Base-by-base conservation (phyloP, 2,329 filamentous ascomycete species). In the Monosporascus sp. region DNA sequence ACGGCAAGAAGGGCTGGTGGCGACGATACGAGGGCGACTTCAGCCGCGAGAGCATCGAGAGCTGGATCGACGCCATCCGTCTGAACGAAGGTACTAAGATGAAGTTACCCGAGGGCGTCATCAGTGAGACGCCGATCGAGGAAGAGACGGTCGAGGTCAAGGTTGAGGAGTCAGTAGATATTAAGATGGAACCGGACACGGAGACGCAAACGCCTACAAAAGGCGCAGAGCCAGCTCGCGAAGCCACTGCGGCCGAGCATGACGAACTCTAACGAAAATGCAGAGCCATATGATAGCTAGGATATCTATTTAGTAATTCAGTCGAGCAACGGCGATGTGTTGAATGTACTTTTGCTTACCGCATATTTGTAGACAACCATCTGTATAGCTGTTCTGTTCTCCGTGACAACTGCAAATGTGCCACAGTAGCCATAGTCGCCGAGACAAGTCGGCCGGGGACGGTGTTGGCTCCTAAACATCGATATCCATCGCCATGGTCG, bases 41-140 rank as follows among this genome's bases (percentile, higher is more conserved):
- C 45, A 82, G 80, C 51, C 66, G 77, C 24, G 75, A 80, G 51
- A 81, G 79, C 25, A 74, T 99, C 31, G 90, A 96, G 73, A 74
- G 76, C 56, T 99, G 93, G 90, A 83, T 99, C 54, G 94, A 99
- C 65, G 80, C 83, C n/a, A 90, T 97, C 57, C 85, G 90, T 38
- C 80, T 99, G 77, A 90, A 92, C 50, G 93, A 97, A 66, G 88
- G 90, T 2, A 74, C 80, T 54, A 97, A 93, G 78, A 79, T 84
- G 63, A 89, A 85, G 73, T 69, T 94, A 42, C 88, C 89, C 0
- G 79, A 81, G 54, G 80, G 77, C 2, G 63, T 89, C 44, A 65
- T 86, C 34, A 66, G 66, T 18, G 71, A 72, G 50, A 72, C 41
- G 31, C 31, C 74, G 17, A 68, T 72, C 50, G 68, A 67, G 20